Base-by-base conservation (phyloP, 495 filamentous ascomycete genomes). In the Xylaria grammica region DNA sequence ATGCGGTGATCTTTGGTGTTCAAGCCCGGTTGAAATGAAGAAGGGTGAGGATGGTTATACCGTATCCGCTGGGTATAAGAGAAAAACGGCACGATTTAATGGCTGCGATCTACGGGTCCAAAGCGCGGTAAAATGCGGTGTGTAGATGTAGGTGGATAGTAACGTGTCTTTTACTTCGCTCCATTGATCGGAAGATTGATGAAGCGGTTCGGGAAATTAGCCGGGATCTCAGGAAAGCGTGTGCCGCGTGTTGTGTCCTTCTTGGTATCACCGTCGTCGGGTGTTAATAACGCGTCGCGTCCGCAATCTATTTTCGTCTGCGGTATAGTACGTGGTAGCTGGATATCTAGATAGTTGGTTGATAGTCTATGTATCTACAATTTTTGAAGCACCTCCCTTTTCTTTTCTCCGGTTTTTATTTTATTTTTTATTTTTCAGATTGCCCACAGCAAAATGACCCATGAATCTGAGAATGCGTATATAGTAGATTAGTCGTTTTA, bases 41-140 rank as follows among this genome's bases (percentile, higher is more conserved):
- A 8, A 20, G 15, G 13, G 15, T 42, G 40, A 59, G 29, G 53
- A 42, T 13, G 54, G 42, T 7, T 17, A n/a, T 20, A 46, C 19
- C 38, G 17, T 13, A 13, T 59, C 27, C 30, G 32, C 20, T 22
- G 30, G 19, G 29, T 42, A 44, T n/a, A 26, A 38, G 3, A 19
- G 36, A 24, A 56, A 27, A 56, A 56, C 13, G 6, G 11, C 32
- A n/a, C 10, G 27, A 11, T 57, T 44, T 22, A 57, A 24, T 7
- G 44, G 45, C 26, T 44, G 45, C 45, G 54, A 57, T 57, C 56
- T 19, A 19, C 56, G 19, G 17, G 29, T 19, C 17, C 2, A 32
- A 30, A 17, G 40, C 27, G n/a, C 42, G 56, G 56, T 27, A 46
- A 48, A 59, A 48, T 59, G 29, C 56, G 29, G 15, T 38, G 56